Base-by-base conservation (phyloP, 1,139 yeast genomes). In the Candida sanyaensis region DNA sequence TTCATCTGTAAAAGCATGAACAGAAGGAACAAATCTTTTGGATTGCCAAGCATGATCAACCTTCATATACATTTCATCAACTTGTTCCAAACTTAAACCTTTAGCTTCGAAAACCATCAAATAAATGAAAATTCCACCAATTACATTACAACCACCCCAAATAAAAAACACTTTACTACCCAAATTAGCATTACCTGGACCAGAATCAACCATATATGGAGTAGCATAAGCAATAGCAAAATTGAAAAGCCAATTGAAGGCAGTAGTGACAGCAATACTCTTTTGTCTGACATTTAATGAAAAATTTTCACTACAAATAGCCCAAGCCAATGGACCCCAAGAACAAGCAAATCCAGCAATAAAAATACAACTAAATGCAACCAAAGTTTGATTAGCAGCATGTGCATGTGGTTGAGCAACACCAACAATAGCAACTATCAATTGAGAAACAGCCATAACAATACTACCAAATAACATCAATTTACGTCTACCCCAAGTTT, bases 291-390 rank as follows among this genome's bases (percentile, higher is more conserved):
- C 79, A 48, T 81, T 76, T 55, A 86, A 73, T 40, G 88, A 83
- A 73, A 75, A 86, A 47, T 83, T 73, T 64, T 86, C 92, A 51
- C 87, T 86, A 57, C 81, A 71, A 49, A 84, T 71, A 45, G 84
- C 88, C 91, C 91, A 86, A 45, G 81, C 80, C 48, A 80, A 71
- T 37, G 90, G 89, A 55, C 90, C 91, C 90, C 90, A 86, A 27
- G 88, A 77, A 44, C 87, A 70, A 34, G 90, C 90, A 59, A 84
- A 85, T 61, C 77, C 81, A 30, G 85, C 82, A 63, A 84, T 84
- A 60, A 83, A 85, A 44, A 79, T 67, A 77, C 89, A 85, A 43
- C 78, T 75, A 65, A 84, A 84, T 5, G 85, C 86, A 55, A 85
- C 65, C 67, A 84, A 75, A 44, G 78, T 77, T 66, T 84, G 79